Conservation (phyloP, 352 stramenopile genomes). For the Phytophthora meadii region DNA sequence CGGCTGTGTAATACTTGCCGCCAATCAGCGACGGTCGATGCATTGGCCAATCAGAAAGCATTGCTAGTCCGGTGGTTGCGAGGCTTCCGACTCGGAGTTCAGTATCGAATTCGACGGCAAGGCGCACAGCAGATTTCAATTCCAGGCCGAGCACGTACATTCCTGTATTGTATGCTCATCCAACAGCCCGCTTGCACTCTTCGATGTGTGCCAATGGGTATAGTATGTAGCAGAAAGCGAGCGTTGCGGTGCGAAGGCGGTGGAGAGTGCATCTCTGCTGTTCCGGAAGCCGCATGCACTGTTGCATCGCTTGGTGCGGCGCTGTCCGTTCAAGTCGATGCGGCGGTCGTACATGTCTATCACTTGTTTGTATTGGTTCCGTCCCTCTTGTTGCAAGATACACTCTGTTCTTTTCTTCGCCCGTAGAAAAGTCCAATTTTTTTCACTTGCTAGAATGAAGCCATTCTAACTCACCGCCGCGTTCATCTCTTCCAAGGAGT, state of each 20-base stretch:
- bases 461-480: slow-evolving; percentile 79
- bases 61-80: too few relatives aligned
- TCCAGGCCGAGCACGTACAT: not conserved
- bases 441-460: slow-evolving; percentile 79
- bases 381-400: slow-evolving; percentile 62
- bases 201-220: slow-evolving; percentile 69
- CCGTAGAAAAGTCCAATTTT: slow-evolving; percentile 89
- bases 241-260: slow-evolving; percentile 28
- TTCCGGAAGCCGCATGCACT: slow-evolving; percentile 40
- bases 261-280: slow-evolving; percentile 38
- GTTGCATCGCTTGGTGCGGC: slow-evolving; percentile 35
- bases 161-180: slow-evolving; percentile 52
- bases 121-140: not conserved
- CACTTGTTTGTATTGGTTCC: slow-evolving; percentile 12
- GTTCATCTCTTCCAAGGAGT: slow-evolving; percentile 55
- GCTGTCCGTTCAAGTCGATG: slow-evolving; percentile 20
- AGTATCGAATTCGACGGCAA: slow-evolving; percentile 31
- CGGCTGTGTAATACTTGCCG: too few relatives aligned
- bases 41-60: too few relatives aligned
- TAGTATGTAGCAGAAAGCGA: slow-evolving; percentile 82
- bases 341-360: slow-evolving; percentile 49
- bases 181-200: slow-evolving; percentile 69
- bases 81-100: not conserved
- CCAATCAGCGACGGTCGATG: too few relatives aligned
- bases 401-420: slow-evolving; percentile 87